Evolutionary conservation across 129 eudicot species (phyloP).

Genomic region (Apium graveolens): DNA sequence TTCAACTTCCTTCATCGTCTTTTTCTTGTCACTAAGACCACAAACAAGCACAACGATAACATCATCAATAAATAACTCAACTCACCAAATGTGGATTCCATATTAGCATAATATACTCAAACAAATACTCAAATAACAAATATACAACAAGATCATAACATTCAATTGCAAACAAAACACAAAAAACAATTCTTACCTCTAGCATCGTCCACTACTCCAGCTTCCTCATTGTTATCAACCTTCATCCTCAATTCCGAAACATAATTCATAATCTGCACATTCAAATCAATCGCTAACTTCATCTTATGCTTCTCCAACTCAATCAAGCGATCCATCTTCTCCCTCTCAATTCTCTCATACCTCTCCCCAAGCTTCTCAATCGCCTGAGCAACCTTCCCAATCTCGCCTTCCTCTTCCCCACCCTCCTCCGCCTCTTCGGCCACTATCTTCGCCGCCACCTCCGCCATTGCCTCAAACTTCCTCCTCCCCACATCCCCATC

Average conservation of each 20-base stretch:
- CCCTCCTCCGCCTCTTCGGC: conserved; percentile 11
- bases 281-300: conserved; percentile 78
- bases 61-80: background rate
- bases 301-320: conserved; percentile 77
- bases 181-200: background rate
- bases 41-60: background rate
- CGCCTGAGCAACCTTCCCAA: conserved; percentile 38
- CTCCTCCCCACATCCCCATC: conserved; percentile 25
- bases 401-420: conserved; percentile 2
- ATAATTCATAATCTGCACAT: conserved; percentile 68
- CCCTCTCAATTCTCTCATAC: conserved; percentile 66
- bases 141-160: background rate
- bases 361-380: conserved; percentile 43
- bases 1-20: background rate
- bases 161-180: background rate
- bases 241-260: conserved; percentile 61
- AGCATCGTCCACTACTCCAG: conserved; percentile 14
- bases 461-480: conserved; percentile 61
- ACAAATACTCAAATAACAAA: background rate
- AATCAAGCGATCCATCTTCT: conserved; percentile 58
- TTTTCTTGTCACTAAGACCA: background rate
- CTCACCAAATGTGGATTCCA: background rate
- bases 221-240: conserved; percentile 43
- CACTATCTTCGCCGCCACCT: conserved; percentile 37
- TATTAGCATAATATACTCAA: background rate